Base-by-base conservation (phyloP, 1,284 basidiomycete genomes). In the Taiwanofungus camphoratus region DNA sequence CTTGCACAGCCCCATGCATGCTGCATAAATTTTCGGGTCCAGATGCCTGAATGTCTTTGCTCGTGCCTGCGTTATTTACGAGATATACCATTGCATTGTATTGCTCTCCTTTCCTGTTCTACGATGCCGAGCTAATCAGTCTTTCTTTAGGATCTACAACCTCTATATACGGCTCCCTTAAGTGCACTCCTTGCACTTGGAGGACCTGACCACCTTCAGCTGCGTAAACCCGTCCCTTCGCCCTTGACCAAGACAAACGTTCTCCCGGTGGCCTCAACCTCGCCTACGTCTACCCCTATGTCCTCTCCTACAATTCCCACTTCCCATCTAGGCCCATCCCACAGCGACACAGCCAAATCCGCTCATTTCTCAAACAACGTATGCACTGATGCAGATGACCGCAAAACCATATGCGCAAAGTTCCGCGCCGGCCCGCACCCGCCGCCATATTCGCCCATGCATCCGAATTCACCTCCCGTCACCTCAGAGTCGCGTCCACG, bases 191-290 rank as follows among this genome's bases (percentile, higher is more conserved):
- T 61, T 3, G 65, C 68, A 0, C 56, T 82, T 6, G 66, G 65
- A 11, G 73, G 73, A 3, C 62, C 66, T 0, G 74, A 77, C 16
- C 66, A 76, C 19, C 65, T 81, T 15, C 43, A 47, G 31, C 31
- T 41, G n/a, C 46, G 41, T 36, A n/a, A n/a, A n/a, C n/a, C n/a
- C n/a, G n/a, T n/a, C n/a, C n/a, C n/a, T n/a, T n/a, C n/a, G n/a
- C n/a, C n/a, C n/a, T n/a, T n/a, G n/a, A n/a, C n/a, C n/a, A n/a
- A n/a, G n/a, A n/a, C n/a, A n/a, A n/a, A n/a, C n/a, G n/a, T n/a
- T n/a, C n/a, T n/a, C n/a, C n/a, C n/a, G n/a, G n/a, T n/a, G n/a
- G n/a, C n/a, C n/a, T n/a, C n/a, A n/a, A n/a, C n/a, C n/a, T n/a
- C n/a, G n/a, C n/a, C n/a, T n/a, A n/a, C n/a, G n/a, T n/a, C n/a